Evolutionary conservation across 331 rosid species (phyloP), one percentile per base, ranked within the genome.

Genomic region (Acacia pycnantha): DNA sequence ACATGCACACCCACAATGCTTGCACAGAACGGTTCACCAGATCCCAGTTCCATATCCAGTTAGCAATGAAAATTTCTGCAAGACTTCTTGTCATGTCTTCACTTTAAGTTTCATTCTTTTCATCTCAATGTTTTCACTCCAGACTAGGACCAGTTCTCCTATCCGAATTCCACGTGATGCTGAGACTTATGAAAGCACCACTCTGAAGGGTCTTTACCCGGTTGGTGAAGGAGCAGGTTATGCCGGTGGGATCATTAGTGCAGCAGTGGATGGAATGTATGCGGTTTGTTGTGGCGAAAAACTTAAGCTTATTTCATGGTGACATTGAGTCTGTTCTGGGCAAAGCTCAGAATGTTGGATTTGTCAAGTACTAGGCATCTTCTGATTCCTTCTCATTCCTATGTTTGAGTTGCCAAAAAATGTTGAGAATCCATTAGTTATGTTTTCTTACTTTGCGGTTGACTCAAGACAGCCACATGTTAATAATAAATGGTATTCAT

Each of bases 221-320:
- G 87, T 95, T 64, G 99, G 99, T 8, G 99, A 95, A 86, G 99
- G 99, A 86, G 98, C 99, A 6, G 99, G 99, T 81, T 95, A 95
- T 84, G 99, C 99, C 43, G 99, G 99, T 65, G 99, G 99, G 74
- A 95, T 95, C 74, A 88, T 93, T 62, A 95, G 98, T 83, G 98
- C 99, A 43, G 97, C 98, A 62, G 99, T 91, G 22, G 99, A 95
- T 88, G 99, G 98, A 88, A 84, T 93, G 97, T 88, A 80, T 65
- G 93, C 94, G 99, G 46, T 95, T 95, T 68, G 94, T 97, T 0
- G 92, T 90, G 74, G 97, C 97, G 31, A 91, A 88, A 78, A 82
- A 76, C 51, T 85, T 95, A 8, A 58, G 82, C 79, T 85, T 95
- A 76, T 88, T 87, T 71, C 54, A 82, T 80, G 92, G 86, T 76